Evolutionary conservation across 2,329 filamentous ascomycete species (phyloP), one percentile per base, ranked within the genome.

Genomic region (Aspergillus sp.): DNA sequence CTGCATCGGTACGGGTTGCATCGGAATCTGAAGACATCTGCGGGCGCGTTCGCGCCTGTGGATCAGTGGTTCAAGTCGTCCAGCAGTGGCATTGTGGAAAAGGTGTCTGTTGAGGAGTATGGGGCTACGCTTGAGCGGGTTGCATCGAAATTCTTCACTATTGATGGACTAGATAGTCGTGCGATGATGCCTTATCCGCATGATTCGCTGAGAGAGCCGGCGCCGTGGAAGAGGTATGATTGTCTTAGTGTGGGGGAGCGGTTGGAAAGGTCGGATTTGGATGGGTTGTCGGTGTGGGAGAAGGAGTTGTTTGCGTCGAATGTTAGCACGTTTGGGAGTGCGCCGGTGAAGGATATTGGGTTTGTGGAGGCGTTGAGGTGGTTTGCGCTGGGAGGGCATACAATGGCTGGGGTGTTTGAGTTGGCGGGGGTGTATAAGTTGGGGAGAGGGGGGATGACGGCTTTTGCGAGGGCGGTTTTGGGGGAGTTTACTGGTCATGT

Each of bases 121-220:
- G 21, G 3, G 5, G 19, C 41, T 11, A n/a, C 25, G 13, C 13
- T 60, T 42, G 52, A 60, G n/a, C 17, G 32, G 7, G 50, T 70
- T 7, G 72, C 73, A 0, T 54, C 64, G 15, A 54, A 39, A 3
- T 73, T 77, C 57, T 75, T 76, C 56, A 62, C 63, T 1, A 60
- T 76, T 11, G 73, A 75, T 49, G 73, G 71, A 2, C 6, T 67
- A 2, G 61, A 64, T 7, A 72, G 73, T 39, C 62, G 69, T 3
- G 61, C 70, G 0, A 47, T 77, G 1, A 77, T 77, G 73, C 75
- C 75, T 0, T 78, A 68, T 44, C 75, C 76, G 0, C 71, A 75
- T 50, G 73, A 76, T 11, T 68, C 73, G 0, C 61, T 70, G 6
- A 66, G 71, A 3, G 61, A 65, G 8, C 70, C 73, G 0, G 64